A percentile compares a stretch with the other conserved stretches of the same genome.
These are phyloP conservation scores for Trichaptum fuscoviolaceum DNA, from an alignment of 768 basidiomycete genomes.

Conservation along the genomic window DNA sequence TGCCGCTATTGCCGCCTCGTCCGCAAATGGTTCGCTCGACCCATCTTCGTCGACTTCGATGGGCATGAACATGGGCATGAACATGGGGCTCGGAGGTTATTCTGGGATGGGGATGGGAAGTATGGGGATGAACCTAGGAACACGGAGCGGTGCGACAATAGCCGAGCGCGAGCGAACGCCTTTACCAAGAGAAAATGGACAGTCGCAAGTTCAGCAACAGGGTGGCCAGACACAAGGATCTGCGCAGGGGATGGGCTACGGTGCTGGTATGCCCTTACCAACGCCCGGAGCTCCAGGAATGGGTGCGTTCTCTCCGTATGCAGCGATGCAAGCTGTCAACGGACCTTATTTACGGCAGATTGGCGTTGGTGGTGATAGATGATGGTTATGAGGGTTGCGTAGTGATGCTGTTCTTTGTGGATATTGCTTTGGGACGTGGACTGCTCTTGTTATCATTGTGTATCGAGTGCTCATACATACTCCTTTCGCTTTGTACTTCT, in stretches of 20 bases:
- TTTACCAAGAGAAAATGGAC: conserved; percentile 37
- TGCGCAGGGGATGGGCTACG: not conserved
- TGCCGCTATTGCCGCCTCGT: conserved; percentile 36
- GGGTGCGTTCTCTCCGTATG: conserved; percentile 44
- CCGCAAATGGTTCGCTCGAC: conserved; percentile 61
- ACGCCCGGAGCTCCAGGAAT: conserved; percentile 41
- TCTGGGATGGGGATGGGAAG: not conserved
- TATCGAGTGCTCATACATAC: conserved; percentile 4
- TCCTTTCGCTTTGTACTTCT: conserved; percentile 1
- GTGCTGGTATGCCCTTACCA: not conserved
- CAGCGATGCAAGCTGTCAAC: conserved; percentile 45
- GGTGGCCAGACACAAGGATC: conserved; percentile 48
- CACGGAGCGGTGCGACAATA: conserved; percentile 71
- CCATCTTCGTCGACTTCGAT: conserved; percentile 17
- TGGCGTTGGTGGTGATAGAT: conserved; percentile 5
- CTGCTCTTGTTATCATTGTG: conserved; percentile 3
- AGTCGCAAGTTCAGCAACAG: conserved; percentile 40
- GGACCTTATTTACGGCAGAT: conserved; percentile 55
- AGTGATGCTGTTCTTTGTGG: not conserved
- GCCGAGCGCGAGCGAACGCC: conserved; percentile 55
- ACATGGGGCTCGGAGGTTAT: not conserved
- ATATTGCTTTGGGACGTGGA: not conserved
- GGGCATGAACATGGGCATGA: not conserved
- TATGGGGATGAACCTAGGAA: conserved; percentile 13
- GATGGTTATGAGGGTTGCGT: not conserved